Base-by-base conservation (phyloP, 768 basidiomycete species). In the Macrolepiota dolichaula region DNA sequence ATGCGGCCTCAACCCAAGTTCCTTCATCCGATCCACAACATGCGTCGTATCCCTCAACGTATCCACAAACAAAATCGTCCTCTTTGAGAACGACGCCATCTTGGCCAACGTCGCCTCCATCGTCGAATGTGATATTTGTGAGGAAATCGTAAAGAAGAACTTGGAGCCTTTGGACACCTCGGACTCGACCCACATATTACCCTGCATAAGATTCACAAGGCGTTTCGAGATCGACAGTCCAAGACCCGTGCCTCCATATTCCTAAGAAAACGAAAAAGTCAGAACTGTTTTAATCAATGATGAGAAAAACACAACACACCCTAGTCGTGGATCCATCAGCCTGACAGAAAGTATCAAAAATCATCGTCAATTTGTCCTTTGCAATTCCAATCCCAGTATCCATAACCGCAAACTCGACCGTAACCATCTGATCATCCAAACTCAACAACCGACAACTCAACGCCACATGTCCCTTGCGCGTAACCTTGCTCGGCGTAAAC, bases 311-410 rank as follows among this genome's bases (percentile, higher is more conserved):
- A 51, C 62, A 62, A 51, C 47, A 79, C 67, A 92, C 93, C 69
- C 96, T 76, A 4, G 96, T 98, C 3, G 97, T 98, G 7, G 95
- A 98, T 25, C 97, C 97, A 79, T 98, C 97, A 0, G 97, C 97
- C 71, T 98, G 97, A 66, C 93, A 94, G 76, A 99, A 99, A 1
- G 97, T 98, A 71, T 99, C 97, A 75, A 98, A 99, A 71, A 98
- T 98, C 69, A 98, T 80, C 70, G 96, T 96, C 65, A 98, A 77
- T 79, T 98, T 98, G 74, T 98, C 97, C 72, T 95, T 94, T 59
- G 96, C 94, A 71, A 99, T 98, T 55, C 97, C 97, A 68, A 99
- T 99, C 59, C 97, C 97, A 1, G 96, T 98, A 70, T 99, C 97
- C 55, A 91, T 89, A 22, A 98, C 96, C 70, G 96, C 97, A 80